Base-by-base conservation (phyloP, 345 rosid genomes). In the Erysimum cheiranthoides region DNA sequence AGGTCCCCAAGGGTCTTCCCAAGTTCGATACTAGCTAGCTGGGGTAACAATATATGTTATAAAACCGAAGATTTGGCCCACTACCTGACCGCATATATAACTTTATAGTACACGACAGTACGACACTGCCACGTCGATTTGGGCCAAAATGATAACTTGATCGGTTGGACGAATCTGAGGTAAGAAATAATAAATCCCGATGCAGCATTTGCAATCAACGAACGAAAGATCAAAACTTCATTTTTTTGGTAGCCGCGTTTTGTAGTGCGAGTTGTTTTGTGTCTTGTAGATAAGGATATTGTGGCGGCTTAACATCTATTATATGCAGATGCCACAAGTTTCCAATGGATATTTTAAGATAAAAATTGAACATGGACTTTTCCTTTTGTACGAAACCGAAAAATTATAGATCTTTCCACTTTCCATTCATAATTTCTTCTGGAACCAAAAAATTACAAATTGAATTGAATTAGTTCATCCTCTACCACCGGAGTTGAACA, bases 291-390 rank as follows among this genome's bases (percentile, higher is more conserved):
- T 49, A 49, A 66, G 9, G 31, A 50, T 66, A 28, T 51, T 16
- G 40, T 42, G 67, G 50, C 30, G 60, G 58, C 39, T 61, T 71
- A 47, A 38, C 39, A 49, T 40, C 13, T 28, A 17, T 25, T 6
- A 16, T 61, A 49, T 27, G 50, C 8, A 35, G 36, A 60, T 47
- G 59, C 50, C 50, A 49, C 59, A 71, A 47, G 39, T 47, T 60
- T 60, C 49, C 31, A 25, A 8, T 71, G 5, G 40, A 61, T n/a
- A 61, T 49, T 62, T 2, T 49, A 71, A 38, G 51, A 61, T 61
- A 10, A 16, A 49, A 49, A 28, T 32, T 63, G 45, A 31, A 46
- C 10, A 58, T 38, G 50, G 61, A 61, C 60, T 36, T 61, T 12
- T 66, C 27, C 2, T 45, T 62, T 61, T 2, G 35, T 61, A 61